Base-by-base conservation (phyloP, 257 asterid genomes). In the Scutellaria barbata region DNA sequence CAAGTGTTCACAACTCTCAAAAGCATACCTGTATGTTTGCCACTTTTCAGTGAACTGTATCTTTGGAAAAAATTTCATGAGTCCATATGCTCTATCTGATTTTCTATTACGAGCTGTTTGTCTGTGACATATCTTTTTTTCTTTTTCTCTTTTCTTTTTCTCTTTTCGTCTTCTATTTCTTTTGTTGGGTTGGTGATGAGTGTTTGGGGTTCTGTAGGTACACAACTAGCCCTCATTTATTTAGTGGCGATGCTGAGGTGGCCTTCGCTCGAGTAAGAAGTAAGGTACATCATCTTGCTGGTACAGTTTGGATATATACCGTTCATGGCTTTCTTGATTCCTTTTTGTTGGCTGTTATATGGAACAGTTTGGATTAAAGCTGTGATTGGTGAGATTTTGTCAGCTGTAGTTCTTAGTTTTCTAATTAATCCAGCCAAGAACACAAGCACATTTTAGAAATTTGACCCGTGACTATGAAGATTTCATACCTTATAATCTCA, bases 141-240 rank as follows among this genome's bases (percentile, higher is more conserved):
- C 40, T 61, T 52, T 72, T n/a, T 18, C 5, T 30, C 5, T 30
- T 3, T 30, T 25, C 3, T 25, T 25, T 1, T 25, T 25, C 30
- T 25, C 30, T 25, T 3, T 25, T 25, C 30, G 1, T 25, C 3
- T 39, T 41, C 30, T 11, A 55, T 54, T 41, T 55, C 22, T 63
- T 17, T 41, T 53, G 48, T 25, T 72, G 3, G 14, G 77, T 53
- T 61, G 53, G 48, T 72, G 58, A 52, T 58, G 50, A 12, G 71
- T 37, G 54, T 37, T 18, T 74, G 73, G 47, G 41, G 8, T 33
- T 30, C 55, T 66, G 62, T 66, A 95, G 98, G 82, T 95, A 95
- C 85, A 92, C 99, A n/a, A 95, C 99, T 71, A 92, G 99, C 83
- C 99, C 99, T 17, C 99, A 95, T 87, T 85, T 95, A 76, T 95